Evolutionary conservation across 1,284 basidiomycete species (phyloP).

Genomic region (Malassezia obtusa): DNA sequence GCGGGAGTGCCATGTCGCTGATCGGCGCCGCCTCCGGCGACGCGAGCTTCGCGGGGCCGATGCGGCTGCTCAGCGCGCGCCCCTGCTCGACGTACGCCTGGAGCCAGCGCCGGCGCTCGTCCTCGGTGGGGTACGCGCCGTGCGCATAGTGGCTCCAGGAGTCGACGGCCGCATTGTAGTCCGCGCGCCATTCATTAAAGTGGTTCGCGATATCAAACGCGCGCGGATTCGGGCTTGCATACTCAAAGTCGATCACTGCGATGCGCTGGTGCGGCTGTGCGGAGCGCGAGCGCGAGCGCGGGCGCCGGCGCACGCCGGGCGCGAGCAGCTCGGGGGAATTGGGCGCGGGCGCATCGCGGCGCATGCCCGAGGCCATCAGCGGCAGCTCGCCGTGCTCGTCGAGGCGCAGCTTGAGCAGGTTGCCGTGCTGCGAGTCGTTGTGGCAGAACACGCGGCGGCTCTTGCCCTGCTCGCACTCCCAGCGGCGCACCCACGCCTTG

Average conservation of each 20-base stretch:
- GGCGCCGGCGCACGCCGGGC: slow-evolving; percentile 1
- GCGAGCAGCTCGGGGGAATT: background rate
- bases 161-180: slow-evolving; percentile 33
- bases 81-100: slow-evolving; percentile 45
- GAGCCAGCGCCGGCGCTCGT: slow-evolving; percentile 39
- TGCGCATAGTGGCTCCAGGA: slow-evolving; percentile 36
- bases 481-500: slow-evolving; percentile 33
- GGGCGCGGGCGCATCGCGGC: background rate
- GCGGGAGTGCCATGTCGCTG: slow-evolving; percentile 26
- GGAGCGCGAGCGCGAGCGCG: slow-evolving; percentile 12
- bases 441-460: slow-evolving; percentile 40
- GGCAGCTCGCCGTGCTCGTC: slow-evolving; percentile 12
- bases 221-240: slow-evolving; percentile 37
- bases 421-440: slow-evolving; percentile 44
- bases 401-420: slow-evolving; percentile 34
- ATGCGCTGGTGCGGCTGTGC: slow-evolving; percentile 33
- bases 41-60: slow-evolving; percentile 11
- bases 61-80: slow-evolving; percentile 20
- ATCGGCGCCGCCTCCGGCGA: slow-evolving; percentile 17
- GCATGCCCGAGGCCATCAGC: slow-evolving; percentile 12
- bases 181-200: slow-evolving; percentile 44
- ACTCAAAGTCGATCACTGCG: slow-evolving; percentile 46
- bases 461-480: slow-evolving; percentile 35
- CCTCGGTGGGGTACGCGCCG: slow-evolving; percentile 31
- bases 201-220: slow-evolving; percentile 45